phyloP scores from a whole-genome alignment of 2,329 filamentous ascomycete genomes.

The Calonectria henricotiae region DNA sequence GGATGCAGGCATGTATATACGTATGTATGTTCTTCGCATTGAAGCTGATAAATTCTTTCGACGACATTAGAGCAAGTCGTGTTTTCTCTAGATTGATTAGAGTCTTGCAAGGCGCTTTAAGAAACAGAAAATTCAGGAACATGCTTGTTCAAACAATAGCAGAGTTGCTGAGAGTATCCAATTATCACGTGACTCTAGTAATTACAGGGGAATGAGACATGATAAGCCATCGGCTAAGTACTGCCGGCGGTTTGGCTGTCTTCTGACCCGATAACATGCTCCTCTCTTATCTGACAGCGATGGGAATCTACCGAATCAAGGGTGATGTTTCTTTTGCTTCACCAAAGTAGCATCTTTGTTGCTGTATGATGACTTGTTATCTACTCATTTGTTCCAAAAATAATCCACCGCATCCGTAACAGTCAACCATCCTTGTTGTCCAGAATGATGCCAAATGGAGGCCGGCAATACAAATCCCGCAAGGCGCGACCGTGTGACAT shows the following conservation, averaged over 20 bases:
- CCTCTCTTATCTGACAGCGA: slow-evolving; percentile 8
- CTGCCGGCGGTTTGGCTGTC: background rate
- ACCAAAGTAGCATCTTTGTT: background rate
- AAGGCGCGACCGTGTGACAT: slow-evolving; percentile 26
- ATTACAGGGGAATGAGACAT: background rate
- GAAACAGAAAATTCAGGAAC: background rate
- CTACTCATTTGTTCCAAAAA: background rate
- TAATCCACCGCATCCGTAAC: background rate
- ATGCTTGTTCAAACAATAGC: background rate
- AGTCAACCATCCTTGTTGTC: background rate
- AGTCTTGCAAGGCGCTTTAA: background rate
- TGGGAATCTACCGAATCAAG: slow-evolving; percentile 1
- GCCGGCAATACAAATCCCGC: slow-evolving; percentile 29
- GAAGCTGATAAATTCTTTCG: too few relatives aligned
- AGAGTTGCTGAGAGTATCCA: background rate
- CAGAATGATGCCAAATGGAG: slow-evolving; percentile 21
- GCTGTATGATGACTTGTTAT: background rate
- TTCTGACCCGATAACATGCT: background rate
- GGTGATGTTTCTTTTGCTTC: background rate
- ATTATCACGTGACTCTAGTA: background rate
- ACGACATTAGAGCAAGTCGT: background rate
- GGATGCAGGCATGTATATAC: background rate
- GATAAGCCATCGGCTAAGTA: slow-evolving; percentile 13
- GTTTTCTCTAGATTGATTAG: too few relatives aligned
- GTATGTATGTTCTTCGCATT: background rate